Base-by-base conservation (phyloP, 306 rosid genomes). In the Dryas alaskensis region DNA sequence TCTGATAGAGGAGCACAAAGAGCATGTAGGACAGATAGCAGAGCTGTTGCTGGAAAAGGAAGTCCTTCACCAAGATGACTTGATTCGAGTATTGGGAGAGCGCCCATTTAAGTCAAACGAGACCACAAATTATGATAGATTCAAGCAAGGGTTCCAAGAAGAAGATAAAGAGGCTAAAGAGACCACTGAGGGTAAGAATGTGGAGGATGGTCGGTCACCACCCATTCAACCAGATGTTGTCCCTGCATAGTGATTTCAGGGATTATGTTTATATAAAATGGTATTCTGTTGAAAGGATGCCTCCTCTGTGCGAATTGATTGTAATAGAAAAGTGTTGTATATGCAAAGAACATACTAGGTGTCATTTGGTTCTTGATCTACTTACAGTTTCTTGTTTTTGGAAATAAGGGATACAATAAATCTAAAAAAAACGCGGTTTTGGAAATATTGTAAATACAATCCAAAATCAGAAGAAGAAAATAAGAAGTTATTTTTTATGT, bases 31-130 rank as follows among this genome's bases (percentile, higher is more conserved):
- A 8, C 19, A 78, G 63, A 78, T 78, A 39, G 88, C 85, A 42
- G 81, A 84, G 61, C 61, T 81, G 46, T 75, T 84, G 77, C 81
- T 78, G 13, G 81, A 78, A 71, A 84, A 84, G 73, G 87, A 84
- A 70, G 87, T 84, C 27, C 74, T 84, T 16, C 82, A 78, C 48
- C 83, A 81, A 71, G 80, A 81, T 1, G 85, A 84, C 81, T 62
- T 81, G 81, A 48, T 81, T 42, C 65, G 45, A 31, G 76, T 78
- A 13, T 72, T 84, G 61, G 85, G 87, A 25, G 85, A 84, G 62
- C 78, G 84, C 12, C 81, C 82, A 17, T 84, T 81, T 47, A 77
- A 70, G 74, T 39, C 73, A 9, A 22, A 13, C 0, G 82, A 80
- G 71, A 68, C 70, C 64, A 77, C 80, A 5, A 77, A 84, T 66